These are phyloP conservation scores for Pontederia crassipes DNA, from an alignment of 176 grass and related monocot genomes.

Conservation along the genomic window DNA sequence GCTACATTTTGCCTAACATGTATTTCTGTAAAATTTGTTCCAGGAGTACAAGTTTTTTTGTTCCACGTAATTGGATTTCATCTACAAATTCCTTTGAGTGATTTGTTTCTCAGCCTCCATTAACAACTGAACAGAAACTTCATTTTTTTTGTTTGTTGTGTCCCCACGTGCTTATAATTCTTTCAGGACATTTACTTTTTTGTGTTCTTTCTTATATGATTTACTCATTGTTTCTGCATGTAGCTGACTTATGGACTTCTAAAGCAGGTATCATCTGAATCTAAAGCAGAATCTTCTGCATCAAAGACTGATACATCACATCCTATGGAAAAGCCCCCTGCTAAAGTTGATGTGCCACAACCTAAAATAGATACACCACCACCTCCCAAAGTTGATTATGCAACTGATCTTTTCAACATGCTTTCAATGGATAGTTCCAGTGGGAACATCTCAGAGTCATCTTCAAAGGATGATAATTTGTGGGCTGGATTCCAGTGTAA, in stretches of 20 bases:
- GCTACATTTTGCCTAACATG: no score
- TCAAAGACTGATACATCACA: slow-evolving; percentile 47
- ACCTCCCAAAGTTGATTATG: slow-evolving; percentile 83
- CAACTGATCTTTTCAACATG: slow-evolving; percentile 84
- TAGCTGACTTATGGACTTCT: neutral
- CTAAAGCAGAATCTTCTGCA: slow-evolving; percentile 45
- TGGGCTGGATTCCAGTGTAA: slow-evolving; percentile 89
- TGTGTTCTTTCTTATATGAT: neutral
- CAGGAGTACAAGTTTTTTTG: no score
- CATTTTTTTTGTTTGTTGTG: no score
- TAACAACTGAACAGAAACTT: no score
- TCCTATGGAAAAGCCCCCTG: slow-evolving; percentile 35
- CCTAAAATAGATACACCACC: slow-evolving; percentile 44
- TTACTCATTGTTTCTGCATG: slow-evolving; percentile 13
- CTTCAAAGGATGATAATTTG: slow-evolving; percentile 51
- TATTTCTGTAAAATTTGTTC: no score
- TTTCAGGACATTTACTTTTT: neutral
- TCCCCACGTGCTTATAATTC: no score
- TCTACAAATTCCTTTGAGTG: no score
- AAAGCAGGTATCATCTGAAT: slow-evolving; percentile 42
- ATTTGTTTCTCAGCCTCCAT: no score
- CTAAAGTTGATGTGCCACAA: slow-evolving; percentile 28
- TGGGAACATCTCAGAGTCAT: slow-evolving; percentile 53
- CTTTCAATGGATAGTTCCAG: slow-evolving; percentile 58
- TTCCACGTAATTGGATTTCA: no score